Conservation (phyloP, 2,329 filamentous ascomycete species). For the Curvularia sp. region DNA sequence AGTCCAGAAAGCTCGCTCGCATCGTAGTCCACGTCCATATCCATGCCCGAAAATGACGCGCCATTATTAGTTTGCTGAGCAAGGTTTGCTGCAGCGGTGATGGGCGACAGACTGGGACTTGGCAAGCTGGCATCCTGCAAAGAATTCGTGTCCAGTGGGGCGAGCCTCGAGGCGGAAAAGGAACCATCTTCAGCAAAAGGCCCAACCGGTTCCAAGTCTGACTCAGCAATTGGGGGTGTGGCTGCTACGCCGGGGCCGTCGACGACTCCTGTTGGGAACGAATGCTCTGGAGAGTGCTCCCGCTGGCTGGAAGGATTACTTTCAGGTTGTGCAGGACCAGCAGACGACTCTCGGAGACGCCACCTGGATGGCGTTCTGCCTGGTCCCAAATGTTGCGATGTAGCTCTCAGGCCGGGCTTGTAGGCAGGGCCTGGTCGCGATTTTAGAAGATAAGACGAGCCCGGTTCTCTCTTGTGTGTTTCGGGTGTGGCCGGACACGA, state of each 20-base stretch:
- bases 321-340: constrained; percentile 32
- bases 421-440: constrained; percentile 25
- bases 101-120: constrained; percentile 90
- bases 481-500: constrained; percentile 48
- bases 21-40: constrained; percentile 42
- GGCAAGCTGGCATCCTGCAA: constrained; percentile 91
- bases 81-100: constrained; percentile 76
- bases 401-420: constrained; percentile 28
- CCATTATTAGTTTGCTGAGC: constrained; percentile 48
- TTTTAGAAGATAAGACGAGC: constrained; percentile 32
- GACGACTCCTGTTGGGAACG: constrained; percentile 37
- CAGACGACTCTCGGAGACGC: constrained; percentile 36
- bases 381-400: constrained; percentile 27
- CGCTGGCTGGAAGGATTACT: constrained; percentile 21
- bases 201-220: constrained; percentile 68
- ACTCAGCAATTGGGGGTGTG: constrained; percentile 77
- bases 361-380: constrained; percentile 27
- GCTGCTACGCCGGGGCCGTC: constrained; percentile 65
- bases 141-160: constrained; percentile 70
- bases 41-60: constrained; percentile 31
- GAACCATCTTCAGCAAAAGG: constrained; percentile 47
- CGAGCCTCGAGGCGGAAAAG: constrained; percentile 47
- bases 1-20: constrained; percentile 48
- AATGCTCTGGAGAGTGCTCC: constrained; percentile 27
- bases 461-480: constrained; percentile 40